Conservation (phyloP, 2,329 filamentous ascomycete species). For the Fusarium falciforme region DNA sequence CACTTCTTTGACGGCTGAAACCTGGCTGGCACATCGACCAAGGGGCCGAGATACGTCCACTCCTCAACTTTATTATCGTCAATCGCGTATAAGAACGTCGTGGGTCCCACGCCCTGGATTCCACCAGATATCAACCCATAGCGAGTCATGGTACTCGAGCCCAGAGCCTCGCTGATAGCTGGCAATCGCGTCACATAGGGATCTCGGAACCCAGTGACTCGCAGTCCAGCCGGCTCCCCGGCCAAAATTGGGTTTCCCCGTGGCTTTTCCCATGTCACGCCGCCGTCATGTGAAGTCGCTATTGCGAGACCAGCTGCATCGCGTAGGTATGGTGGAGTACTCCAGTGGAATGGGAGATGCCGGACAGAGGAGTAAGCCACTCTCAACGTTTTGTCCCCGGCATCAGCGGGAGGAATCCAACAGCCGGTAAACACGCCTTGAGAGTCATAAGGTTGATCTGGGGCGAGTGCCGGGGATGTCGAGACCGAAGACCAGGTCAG, state of each 20-base stretch:
- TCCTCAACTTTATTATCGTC: constrained; percentile 49
- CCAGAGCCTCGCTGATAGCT: constrained; percentile 25
- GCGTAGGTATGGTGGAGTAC: constrained; percentile 46
- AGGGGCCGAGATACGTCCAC: constrained; percentile 57
- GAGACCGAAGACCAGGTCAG: constrained; percentile 55
- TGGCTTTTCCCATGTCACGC: constrained; percentile 45
- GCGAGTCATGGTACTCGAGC: constrained; percentile 35
- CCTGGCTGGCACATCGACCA: constrained; percentile 53
- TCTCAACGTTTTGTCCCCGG: constrained; percentile 50
- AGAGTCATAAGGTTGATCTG: constrained; percentile 56
- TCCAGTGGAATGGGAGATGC: constrained; percentile 48
- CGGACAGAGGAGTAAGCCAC: constrained; percentile 47
- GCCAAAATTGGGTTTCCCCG: constrained; percentile 42
- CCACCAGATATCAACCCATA: constrained; percentile 62
- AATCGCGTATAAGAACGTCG: constrained; percentile 58
- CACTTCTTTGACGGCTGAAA: constrained; percentile 53
- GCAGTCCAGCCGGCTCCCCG: constrained; percentile 38
- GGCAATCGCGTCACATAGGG: constrained; percentile 44
- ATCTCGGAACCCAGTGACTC: constrained; percentile 47
- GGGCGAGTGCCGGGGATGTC: constrained; percentile 47
- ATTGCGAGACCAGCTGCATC: constrained; percentile 51
- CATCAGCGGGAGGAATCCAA: constrained; percentile 56
- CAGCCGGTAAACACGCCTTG: constrained; percentile 64
- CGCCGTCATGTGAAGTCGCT: constrained; percentile 51
- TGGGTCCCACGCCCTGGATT: constrained; percentile 52